Evolutionary conservation across 805 yeast species (phyloP).

Genomic region (Hanseniaspora mollemarum): DNA sequence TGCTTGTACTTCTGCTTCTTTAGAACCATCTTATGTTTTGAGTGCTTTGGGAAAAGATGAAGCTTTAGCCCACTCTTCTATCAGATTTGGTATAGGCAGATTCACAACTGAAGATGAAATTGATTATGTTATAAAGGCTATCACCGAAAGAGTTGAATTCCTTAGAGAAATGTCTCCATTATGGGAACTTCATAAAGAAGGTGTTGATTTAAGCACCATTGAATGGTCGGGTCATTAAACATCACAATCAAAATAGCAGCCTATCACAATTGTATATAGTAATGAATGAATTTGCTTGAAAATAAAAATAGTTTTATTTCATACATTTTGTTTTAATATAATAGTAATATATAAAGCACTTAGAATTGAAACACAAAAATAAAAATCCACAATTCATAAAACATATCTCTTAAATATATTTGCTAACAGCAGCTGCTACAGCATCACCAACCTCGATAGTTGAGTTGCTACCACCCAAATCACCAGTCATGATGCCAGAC

Average conservation of each 20-base stretch:
- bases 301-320: constrained; percentile 9
- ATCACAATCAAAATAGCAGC: not conserved
- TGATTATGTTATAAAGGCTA: constrained; percentile 84
- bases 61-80: constrained; percentile 95
- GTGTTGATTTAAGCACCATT: constrained; percentile 83
- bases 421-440: constrained; percentile 55
- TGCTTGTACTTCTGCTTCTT: constrained; percentile 96
- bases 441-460: constrained; percentile 94
- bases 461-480: constrained; percentile 69
- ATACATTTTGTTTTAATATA: no score
- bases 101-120: constrained; percentile 94
- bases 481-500: constrained; percentile 79
- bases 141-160: constrained; percentile 77
- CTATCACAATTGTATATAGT: not conserved
- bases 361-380: not conserved
- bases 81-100: constrained; percentile 92
- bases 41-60: constrained; percentile 97
- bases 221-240: constrained; percentile 93
- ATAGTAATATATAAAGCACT: no score
- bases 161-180: constrained; percentile 86
- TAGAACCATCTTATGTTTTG: constrained; percentile 93
- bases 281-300: not conserved
- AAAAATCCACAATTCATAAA: not conserved
- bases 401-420: constrained; percentile 2
- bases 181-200: constrained; percentile 99